Percentiles rank a stretch among this genome's conserved stretches.
Conservation (phyloP, 2,329 filamentous ascomycete genomes). For the Ophiostoma angusticollis region DNA sequence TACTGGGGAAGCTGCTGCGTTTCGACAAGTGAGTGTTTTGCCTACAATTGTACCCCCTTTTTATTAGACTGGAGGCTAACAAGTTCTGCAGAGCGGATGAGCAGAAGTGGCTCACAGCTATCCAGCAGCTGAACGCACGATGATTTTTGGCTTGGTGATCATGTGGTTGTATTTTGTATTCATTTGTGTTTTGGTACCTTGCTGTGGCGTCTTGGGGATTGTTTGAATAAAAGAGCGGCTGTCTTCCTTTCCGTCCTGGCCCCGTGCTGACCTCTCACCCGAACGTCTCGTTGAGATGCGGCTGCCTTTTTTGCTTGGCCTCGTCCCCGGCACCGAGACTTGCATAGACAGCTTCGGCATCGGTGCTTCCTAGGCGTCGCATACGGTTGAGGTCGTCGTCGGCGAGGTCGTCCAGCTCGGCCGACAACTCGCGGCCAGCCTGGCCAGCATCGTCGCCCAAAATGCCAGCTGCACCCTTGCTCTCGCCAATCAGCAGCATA, state of each 20-base stretch:
- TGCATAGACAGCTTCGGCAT: constrained; percentile 32
- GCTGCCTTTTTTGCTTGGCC: background rate
- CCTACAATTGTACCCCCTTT: background rate
- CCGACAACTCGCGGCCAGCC: constrained; percentile 48
- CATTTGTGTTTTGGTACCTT: background rate
- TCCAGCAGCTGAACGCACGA: constrained; percentile 34
- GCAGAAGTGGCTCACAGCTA: constrained; percentile 73
- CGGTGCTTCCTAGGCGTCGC: constrained; percentile 32
- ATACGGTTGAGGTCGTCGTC: constrained; percentile 61
- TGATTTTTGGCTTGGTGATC: background rate
- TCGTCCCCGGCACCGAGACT: constrained; percentile 28
- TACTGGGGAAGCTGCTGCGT: constrained; percentile 60
- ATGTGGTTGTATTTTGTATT: background rate
- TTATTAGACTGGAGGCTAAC: constrained; percentile 12
- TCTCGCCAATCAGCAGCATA: constrained; percentile 65
- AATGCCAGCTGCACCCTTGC: constrained; percentile 42
- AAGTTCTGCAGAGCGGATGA: constrained; percentile 44
- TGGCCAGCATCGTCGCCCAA: constrained; percentile 43
- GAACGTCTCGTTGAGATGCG: constrained; percentile 2
- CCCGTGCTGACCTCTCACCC: background rate
- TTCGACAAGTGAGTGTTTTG: constrained; percentile 55
- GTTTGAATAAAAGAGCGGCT: too few species aligned
- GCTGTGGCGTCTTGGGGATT: too few species aligned
- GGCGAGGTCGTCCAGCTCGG: constrained; percentile 63
- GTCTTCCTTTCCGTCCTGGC: too few species aligned